A percentile compares a stretch with the other conserved stretches of the same genome.
Evolutionary conservation across 73 alveolate species (phyloP).

Genomic region (Symbiodinium natans): DNA sequence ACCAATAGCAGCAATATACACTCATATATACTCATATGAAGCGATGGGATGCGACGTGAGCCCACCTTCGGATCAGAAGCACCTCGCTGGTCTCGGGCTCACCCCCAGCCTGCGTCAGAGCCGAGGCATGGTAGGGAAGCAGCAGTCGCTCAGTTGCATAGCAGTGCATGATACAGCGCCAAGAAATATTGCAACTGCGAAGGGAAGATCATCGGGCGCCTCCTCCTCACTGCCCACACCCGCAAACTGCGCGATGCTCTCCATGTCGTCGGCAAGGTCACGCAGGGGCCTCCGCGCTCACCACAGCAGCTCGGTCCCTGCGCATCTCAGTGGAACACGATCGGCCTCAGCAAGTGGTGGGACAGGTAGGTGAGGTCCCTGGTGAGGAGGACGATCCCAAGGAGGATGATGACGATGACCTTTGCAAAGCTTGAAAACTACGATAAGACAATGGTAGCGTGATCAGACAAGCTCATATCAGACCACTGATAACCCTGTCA

Average conservation of each 20-base stretch:
- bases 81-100: slow-evolving; percentile 89
- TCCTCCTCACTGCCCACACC: slow-evolving; percentile 63
- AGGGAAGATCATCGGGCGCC: too few species aligned
- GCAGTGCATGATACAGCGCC: too few species aligned
- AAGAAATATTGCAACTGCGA: too few species aligned
- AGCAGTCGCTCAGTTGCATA: too few species aligned
- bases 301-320: background rate
- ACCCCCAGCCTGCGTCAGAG: slow-evolving; percentile 37
- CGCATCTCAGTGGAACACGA: background rate
- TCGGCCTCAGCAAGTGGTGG: slow-evolving; percentile 52
- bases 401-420: slow-evolving; percentile 84
- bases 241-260: slow-evolving; percentile 92
- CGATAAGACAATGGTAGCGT: too few species aligned
- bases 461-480: too few species aligned
- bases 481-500: too few species aligned
- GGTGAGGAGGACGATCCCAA: slow-evolving; percentile 78
- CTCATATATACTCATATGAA: background rate
- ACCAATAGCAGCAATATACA: background rate
- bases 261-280: slow-evolving; percentile 92
- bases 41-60: background rate
- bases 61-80: slow-evolving; percentile 46
- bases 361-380: slow-evolving; percentile 82
- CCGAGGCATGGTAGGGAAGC: too few species aligned
- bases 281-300: slow-evolving; percentile 56
- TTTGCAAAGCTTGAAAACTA: background rate